A percentile compares a stretch with the other conserved stretches of the same genome.
These are phyloP conservation scores for Fusarium tupiense DNA, from an alignment of 2,329 filamentous ascomycete genomes.

Conservation along the genomic window DNA sequence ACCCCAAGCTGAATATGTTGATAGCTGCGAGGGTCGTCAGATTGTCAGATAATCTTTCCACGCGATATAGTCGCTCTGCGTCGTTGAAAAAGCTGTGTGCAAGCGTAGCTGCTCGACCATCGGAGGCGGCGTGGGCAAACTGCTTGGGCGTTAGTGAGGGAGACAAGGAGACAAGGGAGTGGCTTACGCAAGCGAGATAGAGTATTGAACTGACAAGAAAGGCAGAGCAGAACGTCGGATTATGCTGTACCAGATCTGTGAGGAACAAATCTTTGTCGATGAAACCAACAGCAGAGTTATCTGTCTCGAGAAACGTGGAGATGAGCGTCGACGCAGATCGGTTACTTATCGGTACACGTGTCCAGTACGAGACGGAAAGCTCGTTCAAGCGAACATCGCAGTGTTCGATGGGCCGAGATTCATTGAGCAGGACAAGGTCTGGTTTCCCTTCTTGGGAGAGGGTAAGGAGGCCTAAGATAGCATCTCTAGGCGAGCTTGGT, in stretches of 20 bases:
- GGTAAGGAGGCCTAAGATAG: background rate
- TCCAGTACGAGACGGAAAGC: background rate
- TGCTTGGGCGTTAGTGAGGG: accelerated
- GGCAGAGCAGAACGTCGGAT: background rate
- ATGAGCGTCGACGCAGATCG: background rate
- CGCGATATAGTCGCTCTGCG: background rate
- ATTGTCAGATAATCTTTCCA: background rate
- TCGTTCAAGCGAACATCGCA: background rate
- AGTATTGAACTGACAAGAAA: background rate
- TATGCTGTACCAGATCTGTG: background rate
- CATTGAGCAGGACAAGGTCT: background rate
- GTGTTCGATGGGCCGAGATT: background rate
- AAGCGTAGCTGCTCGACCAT: background rate
- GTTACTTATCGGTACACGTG: background rate
- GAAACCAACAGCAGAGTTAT: background rate
- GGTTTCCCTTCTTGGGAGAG: accelerated
- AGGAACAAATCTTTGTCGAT: background rate
- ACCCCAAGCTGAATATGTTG: background rate
- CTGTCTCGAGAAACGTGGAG: background rate
- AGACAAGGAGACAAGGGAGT: background rate
- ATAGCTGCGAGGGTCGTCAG: background rate
- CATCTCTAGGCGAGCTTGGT: background rate
- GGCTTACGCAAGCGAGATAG: background rate
- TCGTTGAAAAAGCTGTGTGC: background rate
- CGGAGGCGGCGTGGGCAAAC: background rate